Evolutionary conservation across 164 flowering plant genomes (phyloP), one percentile per base, ranked within the genome.

Genomic region (Chimonanthus salicifolius): DNA sequence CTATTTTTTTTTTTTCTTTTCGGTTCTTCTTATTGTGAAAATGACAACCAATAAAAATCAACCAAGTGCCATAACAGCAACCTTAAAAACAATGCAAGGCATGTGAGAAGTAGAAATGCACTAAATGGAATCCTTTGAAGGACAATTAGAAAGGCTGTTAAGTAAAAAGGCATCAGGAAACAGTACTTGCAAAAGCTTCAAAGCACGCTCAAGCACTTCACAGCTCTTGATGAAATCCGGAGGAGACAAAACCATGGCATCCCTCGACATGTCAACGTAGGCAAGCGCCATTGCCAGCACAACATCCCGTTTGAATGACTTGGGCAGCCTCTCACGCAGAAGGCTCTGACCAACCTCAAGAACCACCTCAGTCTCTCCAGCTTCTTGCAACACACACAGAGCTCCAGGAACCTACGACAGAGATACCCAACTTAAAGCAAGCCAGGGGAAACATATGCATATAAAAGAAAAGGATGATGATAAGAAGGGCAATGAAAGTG

Each of bases 261-360:
- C 97, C 84, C 99, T 90, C 0, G 98, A 93, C 60, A 87, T 45
- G 71, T 95, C 99, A 62, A 95, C 96, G 77, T 86, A 95, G 6
- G 99, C 94, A 70, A 92, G 90, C 2, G 97, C 88, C 94, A 95
- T 85, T 3, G 85, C 92, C 86, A 95, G 75, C 44, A 93, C 96
- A 18, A 95, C 82, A 82, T 95, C 99, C 78, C 87, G 98, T 84
- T 93, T 95, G 76, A 90, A 90, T 47, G 88, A 73, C 83, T 95
- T 95, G 6, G 90, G 89, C 66, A 91, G 75, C 81, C 97, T 84
- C 82, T 95, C 97, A 62, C 77, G 84, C 62, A 95, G 76, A 85
- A 95, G 82, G 58, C 78, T 77, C 72, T 90, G 90, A 33, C 96
- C 99, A 73, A 88, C 78, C 21, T 76, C 80, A 75, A 93, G 84